Base-by-base conservation (phyloP, 129 eudicot species). In the Kitagawia praeruptora region DNA sequence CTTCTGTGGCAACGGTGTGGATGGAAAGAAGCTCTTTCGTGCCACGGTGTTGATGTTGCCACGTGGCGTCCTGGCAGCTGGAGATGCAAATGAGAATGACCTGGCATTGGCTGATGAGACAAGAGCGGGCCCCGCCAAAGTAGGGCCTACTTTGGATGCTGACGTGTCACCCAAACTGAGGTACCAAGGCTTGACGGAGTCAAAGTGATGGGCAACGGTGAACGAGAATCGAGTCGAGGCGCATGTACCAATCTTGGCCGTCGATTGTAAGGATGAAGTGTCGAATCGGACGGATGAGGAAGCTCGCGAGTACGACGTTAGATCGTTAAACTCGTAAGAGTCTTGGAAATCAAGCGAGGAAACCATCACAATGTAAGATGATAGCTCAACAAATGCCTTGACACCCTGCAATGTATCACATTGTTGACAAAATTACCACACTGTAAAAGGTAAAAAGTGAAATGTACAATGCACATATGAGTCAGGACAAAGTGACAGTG, bases 161-260 rank as follows among this genome's bases (percentile, higher is more conserved):
- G 97, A 84, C 27, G 95, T 84, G 79, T 88, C 93, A 1, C 93
- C 78, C 77, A 92, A 70, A 5, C 91, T 83, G 67, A 96, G 96
- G 85, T 92, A 89, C 99, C 99, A 96, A 7, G 99, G 99, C 79
- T 96, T 96, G 85, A 96, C 85, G 4, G 99, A 92, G 89, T 96
- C 98, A 5, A 87, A 78, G 70, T 88, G 87, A 78, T 90, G 99
- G 5, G 96, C 84, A 25, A 96, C 99, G 0, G 95, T 90, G 90
- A 96, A 96, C 78, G 99, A 83, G 83, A 96, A 96, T 6, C 99
- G 86, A 5, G 99, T 89, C 16, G 99, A 96, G 1, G 99, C 81
- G 77, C 91, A 89, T 0, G 96, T 51, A 31, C 98, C 99, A 31
- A 90, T 86, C 83, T 90, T 92, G 51, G 84, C 82, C 66, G 86